Evolutionary conservation across 768 basidiomycete species (phyloP).

Genomic region (Lyophyllum decastes): DNA sequence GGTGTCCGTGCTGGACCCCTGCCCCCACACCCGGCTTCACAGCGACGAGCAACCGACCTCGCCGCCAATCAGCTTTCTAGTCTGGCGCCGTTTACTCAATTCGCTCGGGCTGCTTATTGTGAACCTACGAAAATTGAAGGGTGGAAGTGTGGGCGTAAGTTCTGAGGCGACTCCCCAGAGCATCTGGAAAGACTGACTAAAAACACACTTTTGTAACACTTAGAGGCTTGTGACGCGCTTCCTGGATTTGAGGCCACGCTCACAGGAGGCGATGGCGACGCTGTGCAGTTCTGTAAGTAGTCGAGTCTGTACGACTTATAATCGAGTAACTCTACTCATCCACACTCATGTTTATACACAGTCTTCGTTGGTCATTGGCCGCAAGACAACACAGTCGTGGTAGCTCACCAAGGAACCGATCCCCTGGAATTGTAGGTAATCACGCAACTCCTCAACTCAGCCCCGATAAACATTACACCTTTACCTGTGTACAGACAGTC

Average conservation of each 20-base stretch:
- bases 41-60: constrained; percentile 10
- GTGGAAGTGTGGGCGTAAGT: constrained; percentile 32
- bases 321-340: background rate
- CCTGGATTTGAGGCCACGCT: constrained; percentile 31
- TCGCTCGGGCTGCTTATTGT: constrained; percentile 36
- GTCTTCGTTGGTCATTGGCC: constrained; percentile 49
- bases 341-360: background rate
- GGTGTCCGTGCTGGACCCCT: constrained; percentile 12
- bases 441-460: background rate
- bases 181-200: background rate
- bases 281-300: constrained; percentile 31
- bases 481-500: constrained; percentile 34
- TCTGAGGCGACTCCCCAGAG: background rate
- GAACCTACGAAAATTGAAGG: constrained; percentile 24
- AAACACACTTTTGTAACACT: background rate
- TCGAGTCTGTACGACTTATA: background rate
- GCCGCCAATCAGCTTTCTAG: constrained; percentile 11
- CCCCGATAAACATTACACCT: background rate
- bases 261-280: constrained; percentile 31
- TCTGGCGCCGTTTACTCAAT: constrained; percentile 30
- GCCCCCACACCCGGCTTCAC: background rate
- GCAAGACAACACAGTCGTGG: constrained; percentile 42
- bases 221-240: constrained; percentile 33
- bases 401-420: constrained; percentile 55
- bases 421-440: constrained; percentile 41